Base-by-base conservation (phyloP, 2,329 filamentous ascomycete species). In the Alternaria sp. region DNA sequence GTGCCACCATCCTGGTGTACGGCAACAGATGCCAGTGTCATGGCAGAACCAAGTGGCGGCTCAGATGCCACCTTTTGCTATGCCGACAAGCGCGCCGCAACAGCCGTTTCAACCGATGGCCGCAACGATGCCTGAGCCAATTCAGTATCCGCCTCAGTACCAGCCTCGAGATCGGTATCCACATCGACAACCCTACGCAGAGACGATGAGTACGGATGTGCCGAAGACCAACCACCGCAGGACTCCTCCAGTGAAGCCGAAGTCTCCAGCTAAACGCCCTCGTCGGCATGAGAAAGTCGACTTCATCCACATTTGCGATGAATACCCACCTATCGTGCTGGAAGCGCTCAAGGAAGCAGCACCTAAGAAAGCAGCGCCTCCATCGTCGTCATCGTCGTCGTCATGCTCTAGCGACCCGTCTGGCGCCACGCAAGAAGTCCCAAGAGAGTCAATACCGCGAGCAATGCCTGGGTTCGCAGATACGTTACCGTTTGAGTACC, bases 231-330 rank as follows among this genome's bases (percentile, higher is more conserved):
- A n/a, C 11, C 17, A 32, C 15, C 51, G 17, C 57, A 54, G 40
- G 9, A 40, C 28, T 11, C 19, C 54, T 25, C 11, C 26, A 30
- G 21, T n/a, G 11, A 59, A 52, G 28, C 32, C 49, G 3, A 52
- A 32, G 10, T 23, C 49, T 8, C 11, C 40, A 3, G 25, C 6
- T 5, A 60, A 54, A 21, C 51, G 43, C 8, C 8, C 15, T 4
- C 49, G 21, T 30, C 25, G 12, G 12, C 52, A 60, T 1, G 54
- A 44, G 12, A 50, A 62, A n/a, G 62, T 64, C 6, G 71, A 76
- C 46, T 72, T 64, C 40, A 66, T 76, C 46, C 60, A 69, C 28
- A 66, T 74, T 2, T 68, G 69, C 19, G 72, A 74, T 8, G 63
- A 72, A 15, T 69, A 69, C 19, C 72, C 73, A 6, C 54, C 58